Evolutionary conservation across 768 basidiomycete species (phyloP), one percentile per base, ranked within the genome.

Genomic region (Boletus pseudo-olivaceus): DNA sequence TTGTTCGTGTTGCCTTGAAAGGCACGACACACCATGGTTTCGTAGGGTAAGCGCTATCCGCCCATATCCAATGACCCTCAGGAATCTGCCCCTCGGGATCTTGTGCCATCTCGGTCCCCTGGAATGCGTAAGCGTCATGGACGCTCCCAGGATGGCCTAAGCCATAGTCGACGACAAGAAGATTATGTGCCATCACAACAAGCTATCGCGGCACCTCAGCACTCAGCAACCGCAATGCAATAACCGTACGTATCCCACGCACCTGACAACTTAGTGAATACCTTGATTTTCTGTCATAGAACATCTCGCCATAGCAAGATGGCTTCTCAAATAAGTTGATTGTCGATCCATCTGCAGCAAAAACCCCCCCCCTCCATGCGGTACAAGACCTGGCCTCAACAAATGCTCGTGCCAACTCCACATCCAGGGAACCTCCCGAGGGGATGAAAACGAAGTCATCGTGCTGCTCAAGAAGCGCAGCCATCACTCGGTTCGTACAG

Each of bases 261-360:
- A 62, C 66, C 51, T 65, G 63, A 32, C 51, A 56, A 41, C 60
- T 56, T 0, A 62, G 15, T 12, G 53, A 66, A 26, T 63, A 68
- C 1, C 43, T 48, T 30, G 37, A 39, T 15, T 60, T 60, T 34
- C 56, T 49, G 27, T 67, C 60, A 55, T 56, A 55, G 38, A 55
- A 58, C 4, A 26, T 51, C 1, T 61, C 39, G 3, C 43, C 29
- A 30, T 53, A 55, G 1, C 34, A n/a, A 5, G 37, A 6, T 0
- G 43, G 51, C 17, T 58, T 61, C 17, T 48, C 12, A 49, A 61
- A 68, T 1, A 58, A 17, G 5, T 61, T 53, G 15, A 61, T 29
- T 0, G 39, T 29, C 7, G 74, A 76, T 2, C 76, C 75, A 62
- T 78, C 74, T 35, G 72, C 72, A 32, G 72, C n/a, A n/a, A n/a